Evolutionary conservation across 306 rosid genomes (phyloP).

Genomic region (Delonix regia): DNA sequence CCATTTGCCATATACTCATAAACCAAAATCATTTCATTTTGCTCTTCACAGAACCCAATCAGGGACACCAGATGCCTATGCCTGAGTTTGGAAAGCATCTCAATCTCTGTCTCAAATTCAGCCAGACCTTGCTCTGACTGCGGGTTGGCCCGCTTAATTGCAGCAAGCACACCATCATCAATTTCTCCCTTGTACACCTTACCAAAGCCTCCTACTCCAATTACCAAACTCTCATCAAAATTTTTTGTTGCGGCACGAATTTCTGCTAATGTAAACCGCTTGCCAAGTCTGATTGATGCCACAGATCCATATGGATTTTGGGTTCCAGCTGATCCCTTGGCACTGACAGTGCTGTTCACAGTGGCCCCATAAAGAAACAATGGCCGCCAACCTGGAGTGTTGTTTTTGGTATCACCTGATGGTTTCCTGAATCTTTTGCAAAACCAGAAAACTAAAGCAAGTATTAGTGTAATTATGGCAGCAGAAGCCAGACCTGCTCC

Average conservation of each 20-base stretch:
- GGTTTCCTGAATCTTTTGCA: slow-evolving; percentile 49
- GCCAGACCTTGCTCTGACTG: slow-evolving; percentile 89
- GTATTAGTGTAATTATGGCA: slow-evolving; percentile 44
- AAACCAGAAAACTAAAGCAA: slow-evolving; percentile 52
- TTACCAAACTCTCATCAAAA: slow-evolving; percentile 75
- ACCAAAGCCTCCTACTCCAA: slow-evolving; percentile 98
- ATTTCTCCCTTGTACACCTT: slow-evolving; percentile 88
- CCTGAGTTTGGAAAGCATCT: slow-evolving; percentile 96
- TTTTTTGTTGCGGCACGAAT: slow-evolving; percentile 73
- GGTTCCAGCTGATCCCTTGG: slow-evolving; percentile 60
- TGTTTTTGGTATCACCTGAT: slow-evolving; percentile 59
- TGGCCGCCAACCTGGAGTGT: slow-evolving; percentile 68
- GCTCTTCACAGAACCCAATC: slow-evolving; percentile 94
- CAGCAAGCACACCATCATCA: slow-evolving; percentile 75
- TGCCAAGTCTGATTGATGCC: slow-evolving; percentile 66
- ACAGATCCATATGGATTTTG: slow-evolving; percentile 56
- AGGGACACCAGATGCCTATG: slow-evolving; percentile 91
- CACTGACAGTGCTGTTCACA: slow-evolving; percentile 53
- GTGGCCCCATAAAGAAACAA: slow-evolving; percentile 62
- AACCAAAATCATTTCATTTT: slow-evolving; percentile 92
- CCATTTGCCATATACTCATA: slow-evolving; percentile 96
- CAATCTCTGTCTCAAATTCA: slow-evolving; percentile 97
- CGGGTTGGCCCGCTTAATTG: slow-evolving; percentile 89
- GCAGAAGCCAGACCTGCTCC: slow-evolving; percentile 73
- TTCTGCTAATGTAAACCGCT: slow-evolving; percentile 70